Base-by-base conservation (phyloP, 2,329 filamentous ascomycete species). In the Cladosporium sp. region DNA sequence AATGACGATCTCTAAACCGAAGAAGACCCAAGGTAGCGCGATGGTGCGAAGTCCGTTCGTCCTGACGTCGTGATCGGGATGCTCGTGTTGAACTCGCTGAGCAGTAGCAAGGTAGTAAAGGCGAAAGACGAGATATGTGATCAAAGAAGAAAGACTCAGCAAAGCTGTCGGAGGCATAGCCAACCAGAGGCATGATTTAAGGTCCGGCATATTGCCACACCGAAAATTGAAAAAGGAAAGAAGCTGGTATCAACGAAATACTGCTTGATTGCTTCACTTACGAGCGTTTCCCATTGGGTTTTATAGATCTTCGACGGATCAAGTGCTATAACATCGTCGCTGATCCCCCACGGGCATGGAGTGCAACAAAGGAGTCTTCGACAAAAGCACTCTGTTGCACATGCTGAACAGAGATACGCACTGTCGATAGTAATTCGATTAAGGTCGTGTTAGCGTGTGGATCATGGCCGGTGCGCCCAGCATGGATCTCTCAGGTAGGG, bases 111-210 rank as follows among this genome's bases (percentile, higher is more conserved):
- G 48, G 8, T 43, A 50, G 4, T 35, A 18, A 22, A 50, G 13
- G 28, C 48, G 48, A 11, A 50, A 50, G 16, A 43, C 48, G 28
- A 50, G 48, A 50, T 50, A 50, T 5, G 48, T 50, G 13, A 50
- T 16, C 10, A 50, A 11, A 3, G 48, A 43, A 6, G 48, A 40
- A 9, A 50, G 32, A 18, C 40, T 43, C 13, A 50, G 32, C 9
- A 50, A 43, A 22, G 48, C 48, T 19, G 48, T 50, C 13, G 48
- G 48, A 10, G 48, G 48, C 48, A 50, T 50, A 14, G 48, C 48
- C 48, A 43, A 37, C 48, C 48, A 50, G 7, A 50, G 31, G 33
- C 33, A 43, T 22, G 40, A 35, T 33, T 37, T 43, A 13, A 43
- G 31, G 7, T 13, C 13, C 14, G 48, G 16, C 48, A 43, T 43